Conservation (phyloP, 2,329 filamentous ascomycete species). For the Uncinocarpus reesii region DNA sequence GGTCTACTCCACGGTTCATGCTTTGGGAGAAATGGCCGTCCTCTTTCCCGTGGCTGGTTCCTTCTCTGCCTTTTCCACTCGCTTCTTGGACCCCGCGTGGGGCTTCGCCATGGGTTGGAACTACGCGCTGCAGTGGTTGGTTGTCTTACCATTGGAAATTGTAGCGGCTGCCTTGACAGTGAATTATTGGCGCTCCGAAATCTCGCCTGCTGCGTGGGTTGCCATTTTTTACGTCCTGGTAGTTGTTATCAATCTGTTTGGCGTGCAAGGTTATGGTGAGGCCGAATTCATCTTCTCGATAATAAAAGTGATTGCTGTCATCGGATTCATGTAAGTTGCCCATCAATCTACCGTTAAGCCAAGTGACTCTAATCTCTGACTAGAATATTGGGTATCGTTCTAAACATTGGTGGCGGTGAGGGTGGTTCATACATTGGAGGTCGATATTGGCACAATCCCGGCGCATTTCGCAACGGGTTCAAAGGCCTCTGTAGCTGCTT, state of each 20-base stretch:
- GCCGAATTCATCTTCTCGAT: conserved; percentile 44
- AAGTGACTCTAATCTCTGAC: background rate
- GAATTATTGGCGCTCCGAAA: conserved; percentile 45
- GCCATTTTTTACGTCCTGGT: conserved; percentile 50
- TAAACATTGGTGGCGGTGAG: conserved; percentile 56
- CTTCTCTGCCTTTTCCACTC: conserved; percentile 37
- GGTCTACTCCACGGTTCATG: conserved; percentile 57
- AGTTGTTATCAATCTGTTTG: conserved; percentile 51
- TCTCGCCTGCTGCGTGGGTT: conserved; percentile 32
- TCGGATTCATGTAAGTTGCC: conserved; percentile 46
- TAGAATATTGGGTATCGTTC: conserved; percentile 54
- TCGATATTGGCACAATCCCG: conserved; percentile 55
- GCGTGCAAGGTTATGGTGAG: conserved; percentile 41
- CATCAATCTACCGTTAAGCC: too few species aligned
- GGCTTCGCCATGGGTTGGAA: conserved; percentile 43
- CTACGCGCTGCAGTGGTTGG: conserved; percentile 57
- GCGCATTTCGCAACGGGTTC: conserved; percentile 49
- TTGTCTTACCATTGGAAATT: conserved; percentile 64
- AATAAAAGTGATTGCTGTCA: conserved; percentile 42
- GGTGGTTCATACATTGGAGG: conserved; percentile 53
- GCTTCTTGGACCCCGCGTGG: conserved; percentile 40
- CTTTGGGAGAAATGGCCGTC: conserved; percentile 41
- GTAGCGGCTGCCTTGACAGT: conserved; percentile 54
- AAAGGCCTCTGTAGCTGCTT: conserved; percentile 53
- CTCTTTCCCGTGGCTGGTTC: conserved; percentile 41